A percentile compares a stretch with the other conserved stretches of the same genome.
phyloP scores from a whole-genome alignment of 2,329 filamentous ascomycete species.

The Aspergillus sp. region DNA sequence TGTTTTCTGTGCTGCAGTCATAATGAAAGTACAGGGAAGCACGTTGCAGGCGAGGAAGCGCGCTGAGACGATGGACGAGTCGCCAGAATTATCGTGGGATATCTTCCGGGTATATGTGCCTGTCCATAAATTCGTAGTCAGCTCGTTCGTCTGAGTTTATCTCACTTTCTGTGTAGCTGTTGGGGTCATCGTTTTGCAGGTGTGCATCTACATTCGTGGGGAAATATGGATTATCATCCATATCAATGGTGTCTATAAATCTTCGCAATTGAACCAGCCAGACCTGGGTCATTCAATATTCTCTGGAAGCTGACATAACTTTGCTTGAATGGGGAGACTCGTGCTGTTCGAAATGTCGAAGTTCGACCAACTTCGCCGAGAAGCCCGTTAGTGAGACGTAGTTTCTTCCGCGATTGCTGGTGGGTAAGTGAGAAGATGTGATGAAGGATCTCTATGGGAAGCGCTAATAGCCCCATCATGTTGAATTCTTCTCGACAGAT shows the following conservation, averaged over 20 bases:
- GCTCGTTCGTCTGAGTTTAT: no score
- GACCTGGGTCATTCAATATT: neutral
- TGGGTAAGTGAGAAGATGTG: neutral
- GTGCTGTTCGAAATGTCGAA: neutral
- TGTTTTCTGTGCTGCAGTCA: neutral
- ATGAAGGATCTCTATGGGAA: neutral
- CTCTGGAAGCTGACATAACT: neutral
- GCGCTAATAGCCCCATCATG: neutral
- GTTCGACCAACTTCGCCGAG: neutral
- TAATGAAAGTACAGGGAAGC: conserved; percentile 4
- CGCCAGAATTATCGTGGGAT: neutral
- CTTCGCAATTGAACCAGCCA: neutral
- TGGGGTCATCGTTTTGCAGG: no score
- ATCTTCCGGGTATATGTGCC: conserved; percentile 1
- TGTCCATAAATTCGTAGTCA: no score
- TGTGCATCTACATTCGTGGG: no score
- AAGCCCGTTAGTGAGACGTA: neutral
- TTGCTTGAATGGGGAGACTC: neutral
- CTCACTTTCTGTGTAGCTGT: no score
- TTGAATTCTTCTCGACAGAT: neutral
- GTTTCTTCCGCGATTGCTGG: neutral
- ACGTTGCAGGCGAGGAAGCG: conserved; percentile 5
- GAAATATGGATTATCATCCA: neutral
- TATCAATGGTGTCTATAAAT: neutral
- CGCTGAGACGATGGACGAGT: conserved; percentile 1